Percentiles rank a stretch among this genome's conserved stretches.
Conservation (phyloP, 768 basidiomycete genomes). For the Macrolepiota dolichaula region DNA sequence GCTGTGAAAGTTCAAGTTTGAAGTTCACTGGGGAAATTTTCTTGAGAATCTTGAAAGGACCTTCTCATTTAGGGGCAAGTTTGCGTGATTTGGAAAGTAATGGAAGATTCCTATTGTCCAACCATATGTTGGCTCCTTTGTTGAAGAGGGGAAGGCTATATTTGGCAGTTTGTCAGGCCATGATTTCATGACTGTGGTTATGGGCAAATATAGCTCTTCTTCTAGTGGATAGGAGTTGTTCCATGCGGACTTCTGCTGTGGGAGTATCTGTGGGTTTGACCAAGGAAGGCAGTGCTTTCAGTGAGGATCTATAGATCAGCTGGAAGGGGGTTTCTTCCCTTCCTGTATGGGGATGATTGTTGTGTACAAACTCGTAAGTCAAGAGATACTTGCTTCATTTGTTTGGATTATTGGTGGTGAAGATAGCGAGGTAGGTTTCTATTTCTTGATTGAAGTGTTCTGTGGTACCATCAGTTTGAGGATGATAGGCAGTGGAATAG, state of each 20-base stretch:
- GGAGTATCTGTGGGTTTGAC: not conserved
- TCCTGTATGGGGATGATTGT: slow-evolving; percentile 14
- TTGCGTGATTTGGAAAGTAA: not conserved
- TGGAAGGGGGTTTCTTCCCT: slow-evolving; percentile 17
- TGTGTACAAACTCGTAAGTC: slow-evolving; percentile 17
- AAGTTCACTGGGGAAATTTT: not conserved
- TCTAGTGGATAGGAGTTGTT: fast-evolving
- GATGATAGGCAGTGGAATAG: slow-evolving; percentile 33
- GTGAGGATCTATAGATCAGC: slow-evolving; percentile 14
- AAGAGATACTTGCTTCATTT: slow-evolving; percentile 13
- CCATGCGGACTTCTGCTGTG: not conserved
- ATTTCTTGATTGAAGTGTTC: slow-evolving; percentile 22
- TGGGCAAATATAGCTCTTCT: not conserved
- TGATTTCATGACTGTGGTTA: not conserved
- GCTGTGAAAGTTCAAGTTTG: not conserved
- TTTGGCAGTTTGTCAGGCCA: not conserved
- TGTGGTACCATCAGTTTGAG: slow-evolving; percentile 22
- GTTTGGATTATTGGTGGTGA: slow-evolving; percentile 15
- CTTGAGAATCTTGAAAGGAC: not conserved
- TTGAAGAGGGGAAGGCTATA: not conserved
- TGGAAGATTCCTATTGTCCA: not conserved
- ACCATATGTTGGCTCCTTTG: not conserved
- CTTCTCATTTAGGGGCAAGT: not conserved
- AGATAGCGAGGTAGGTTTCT: slow-evolving; percentile 17
- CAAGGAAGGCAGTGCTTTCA: not conserved